Evolutionary conservation across 768 basidiomycete genomes (phyloP).

Genomic region (Naganishia randhawae): DNA sequence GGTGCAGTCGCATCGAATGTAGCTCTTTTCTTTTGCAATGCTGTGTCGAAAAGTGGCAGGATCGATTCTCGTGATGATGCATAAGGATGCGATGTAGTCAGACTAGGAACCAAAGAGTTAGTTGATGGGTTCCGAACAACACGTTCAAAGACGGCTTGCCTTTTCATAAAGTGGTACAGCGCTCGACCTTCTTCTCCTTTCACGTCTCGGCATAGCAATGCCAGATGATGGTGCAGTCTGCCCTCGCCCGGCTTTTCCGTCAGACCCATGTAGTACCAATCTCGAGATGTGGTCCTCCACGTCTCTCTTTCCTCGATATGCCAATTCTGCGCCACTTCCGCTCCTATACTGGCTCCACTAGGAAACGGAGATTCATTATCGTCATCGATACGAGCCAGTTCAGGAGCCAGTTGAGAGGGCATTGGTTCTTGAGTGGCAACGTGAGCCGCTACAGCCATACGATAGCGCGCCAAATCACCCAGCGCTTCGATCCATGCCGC

Average conservation of each 20-base stretch:
- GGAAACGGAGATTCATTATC: conserved; percentile 60
- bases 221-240: conserved; percentile 89
- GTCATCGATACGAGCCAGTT: conserved; percentile 35
- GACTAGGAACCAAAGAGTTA: conserved; percentile 55
- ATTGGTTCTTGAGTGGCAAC: conserved; percentile 56
- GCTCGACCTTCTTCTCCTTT: conserved; percentile 76
- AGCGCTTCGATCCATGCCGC: conserved; percentile 92
- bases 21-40: conserved; percentile 68
- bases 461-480: conserved; percentile 89
- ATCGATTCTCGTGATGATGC: conserved; percentile 82
- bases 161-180: conserved; percentile 91
- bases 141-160: conserved; percentile 57
- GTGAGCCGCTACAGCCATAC: conserved; percentile 84
- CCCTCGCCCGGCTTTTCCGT: conserved; percentile 89
- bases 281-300: conserved; percentile 81
- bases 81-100: conserved; percentile 88
- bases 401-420: conserved; percentile 4
- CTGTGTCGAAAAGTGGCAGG: conserved; percentile 76
- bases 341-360: conserved; percentile 66
- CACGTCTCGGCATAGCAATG: conserved; percentile 76
- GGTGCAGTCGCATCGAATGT: conserved; percentile 62
- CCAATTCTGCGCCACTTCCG: conserved; percentile 71
- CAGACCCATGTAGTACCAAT: conserved; percentile 88
- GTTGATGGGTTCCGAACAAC: background rate
- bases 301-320: conserved; percentile 77